These are phyloP conservation scores for Yarrowia hollandica DNA, from an alignment of 805 yeast genomes.

Conservation along the genomic window DNA sequence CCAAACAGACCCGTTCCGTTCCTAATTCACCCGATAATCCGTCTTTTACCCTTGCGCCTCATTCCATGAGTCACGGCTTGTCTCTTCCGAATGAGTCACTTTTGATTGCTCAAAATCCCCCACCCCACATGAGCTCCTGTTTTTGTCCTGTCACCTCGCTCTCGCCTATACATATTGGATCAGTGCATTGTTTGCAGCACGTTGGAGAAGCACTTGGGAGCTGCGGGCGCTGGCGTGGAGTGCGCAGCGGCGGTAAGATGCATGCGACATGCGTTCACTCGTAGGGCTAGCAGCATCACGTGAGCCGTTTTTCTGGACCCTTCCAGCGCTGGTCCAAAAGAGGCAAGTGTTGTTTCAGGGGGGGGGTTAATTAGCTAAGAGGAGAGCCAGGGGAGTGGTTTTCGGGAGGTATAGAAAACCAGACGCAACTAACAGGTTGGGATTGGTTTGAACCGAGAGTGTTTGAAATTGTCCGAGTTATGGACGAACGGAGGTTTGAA, in stretches of 20 bases:
- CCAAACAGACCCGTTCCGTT: no score
- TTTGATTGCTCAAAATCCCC: neutral
- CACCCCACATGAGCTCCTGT: neutral
- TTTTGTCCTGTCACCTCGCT: neutral
- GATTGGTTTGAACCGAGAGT: neutral
- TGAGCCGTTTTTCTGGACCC: slow-evolving; percentile 9
- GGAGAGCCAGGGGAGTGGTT: neutral
- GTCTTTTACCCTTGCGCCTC: no score
- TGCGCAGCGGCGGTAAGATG: neutral
- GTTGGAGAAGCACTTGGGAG: neutral
- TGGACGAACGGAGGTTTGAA: no score
- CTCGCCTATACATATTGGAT: neutral
- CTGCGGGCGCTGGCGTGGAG: slow-evolving; percentile 2
- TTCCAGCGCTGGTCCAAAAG: neutral
- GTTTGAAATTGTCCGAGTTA: neutral
- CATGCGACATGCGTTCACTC: neutral
- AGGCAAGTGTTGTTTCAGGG: neutral
- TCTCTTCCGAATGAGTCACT: slow-evolving; percentile 5
- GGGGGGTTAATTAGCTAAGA: no score
- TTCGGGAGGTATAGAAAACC: neutral
- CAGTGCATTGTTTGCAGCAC: neutral
- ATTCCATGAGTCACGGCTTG: no score
- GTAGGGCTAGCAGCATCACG: no score
- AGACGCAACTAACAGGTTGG: neutral
- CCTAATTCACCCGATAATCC: no score